Evolutionary conservation across 2,329 filamentous ascomycete species (phyloP).

Genomic region (Magnaporthiopsis rhizophila): DNA sequence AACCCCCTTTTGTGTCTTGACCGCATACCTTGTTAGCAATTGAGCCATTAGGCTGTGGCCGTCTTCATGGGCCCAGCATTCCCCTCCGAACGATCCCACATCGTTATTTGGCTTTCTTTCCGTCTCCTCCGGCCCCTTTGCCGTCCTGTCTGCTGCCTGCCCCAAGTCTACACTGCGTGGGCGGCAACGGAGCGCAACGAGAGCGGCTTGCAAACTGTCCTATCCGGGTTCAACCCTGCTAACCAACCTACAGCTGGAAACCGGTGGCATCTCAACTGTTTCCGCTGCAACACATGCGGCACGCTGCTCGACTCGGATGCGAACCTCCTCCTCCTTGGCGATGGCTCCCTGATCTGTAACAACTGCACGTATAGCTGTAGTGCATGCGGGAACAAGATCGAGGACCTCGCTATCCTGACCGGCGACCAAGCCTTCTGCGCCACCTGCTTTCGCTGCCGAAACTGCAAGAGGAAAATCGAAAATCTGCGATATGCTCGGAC

Average conservation of each 20-base stretch:
- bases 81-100: background rate
- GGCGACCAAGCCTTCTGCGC: constrained; percentile 98
- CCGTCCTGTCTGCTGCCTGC: background rate
- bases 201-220: background rate
- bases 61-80: background rate
- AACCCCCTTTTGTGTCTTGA: background rate
- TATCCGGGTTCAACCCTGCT: constrained; percentile 21
- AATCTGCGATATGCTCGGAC: constrained; percentile 96
- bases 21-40: background rate
- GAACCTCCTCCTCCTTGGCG: constrained; percentile 91
- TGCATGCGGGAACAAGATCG: constrained; percentile 94
- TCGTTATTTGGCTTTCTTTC: constrained; percentile 4
- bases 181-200: constrained; percentile 3
- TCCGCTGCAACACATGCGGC: constrained; percentile 91
- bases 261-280: constrained; percentile 98
- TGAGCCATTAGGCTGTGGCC: background rate
- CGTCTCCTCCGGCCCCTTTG: background rate
- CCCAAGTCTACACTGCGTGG: background rate
- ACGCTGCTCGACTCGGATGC: constrained; percentile 97
- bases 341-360: constrained; percentile 97
- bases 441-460: constrained; percentile 92
- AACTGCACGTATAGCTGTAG: constrained; percentile 99
- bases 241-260: constrained; percentile 61
- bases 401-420: constrained; percentile 93
- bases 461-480: constrained; percentile 98